phyloP scores from a whole-genome alignment of 2,329 filamentous ascomycete genomes.

The Talaromyces islandicus region DNA sequence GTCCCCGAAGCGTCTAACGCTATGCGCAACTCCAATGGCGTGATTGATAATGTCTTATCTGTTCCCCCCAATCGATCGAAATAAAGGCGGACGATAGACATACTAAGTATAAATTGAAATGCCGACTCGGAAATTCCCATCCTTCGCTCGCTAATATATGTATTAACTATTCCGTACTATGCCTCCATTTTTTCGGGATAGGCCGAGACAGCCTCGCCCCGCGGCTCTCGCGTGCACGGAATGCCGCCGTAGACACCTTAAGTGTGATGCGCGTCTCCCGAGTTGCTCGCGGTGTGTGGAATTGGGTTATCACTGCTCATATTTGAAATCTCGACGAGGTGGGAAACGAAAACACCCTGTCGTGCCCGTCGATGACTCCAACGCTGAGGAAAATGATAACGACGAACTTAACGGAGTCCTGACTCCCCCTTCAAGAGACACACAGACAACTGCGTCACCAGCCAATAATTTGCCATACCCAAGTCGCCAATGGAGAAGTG shows the following conservation, averaged over 20 bases:
- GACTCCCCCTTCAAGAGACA: neutral
- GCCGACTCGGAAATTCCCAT: neutral
- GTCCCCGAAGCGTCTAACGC: neutral
- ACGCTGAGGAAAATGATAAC: neutral
- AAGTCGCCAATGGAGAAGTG: neutral
- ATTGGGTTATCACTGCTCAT: neutral
- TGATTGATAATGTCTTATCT: neutral
- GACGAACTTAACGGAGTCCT: neutral
- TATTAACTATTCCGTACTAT: neutral
- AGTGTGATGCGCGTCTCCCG: conserved; percentile 5
- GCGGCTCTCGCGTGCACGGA: conserved; percentile 6
- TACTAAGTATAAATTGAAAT: neutral
- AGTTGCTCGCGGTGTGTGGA: conserved; percentile 6
- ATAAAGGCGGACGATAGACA: too few species aligned
- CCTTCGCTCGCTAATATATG: neutral
- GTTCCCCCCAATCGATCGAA: neutral
- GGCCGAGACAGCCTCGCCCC: conserved; percentile 1
- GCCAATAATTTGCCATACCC: conserved; percentile 3
- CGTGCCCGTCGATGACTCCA: neutral
- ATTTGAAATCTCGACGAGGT: conserved; percentile 7
- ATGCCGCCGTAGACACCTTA: conserved; percentile 8
- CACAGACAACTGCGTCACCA: neutral
- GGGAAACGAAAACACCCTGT: conserved; percentile 5
- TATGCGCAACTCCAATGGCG: neutral
- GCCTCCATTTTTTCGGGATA: neutral